Evolutionary conservation across 345 rosid species (phyloP), one percentile per base, ranked within the genome.

Genomic region (Acer saccharum): DNA sequence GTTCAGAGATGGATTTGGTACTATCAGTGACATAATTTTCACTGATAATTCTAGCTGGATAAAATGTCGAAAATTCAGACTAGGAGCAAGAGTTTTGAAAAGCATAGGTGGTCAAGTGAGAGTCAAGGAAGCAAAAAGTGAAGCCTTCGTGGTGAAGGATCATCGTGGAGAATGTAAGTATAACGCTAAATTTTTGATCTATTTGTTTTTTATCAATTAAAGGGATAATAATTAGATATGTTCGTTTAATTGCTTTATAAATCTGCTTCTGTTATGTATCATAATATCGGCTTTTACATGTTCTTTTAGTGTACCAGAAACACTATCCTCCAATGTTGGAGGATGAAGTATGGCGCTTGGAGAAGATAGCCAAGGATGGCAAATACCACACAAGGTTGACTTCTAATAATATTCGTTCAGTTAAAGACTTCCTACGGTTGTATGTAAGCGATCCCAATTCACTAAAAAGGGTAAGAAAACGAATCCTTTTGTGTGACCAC

Each of bases 41-140:
- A 86, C 99, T 0, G 99, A 96, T 73, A 96, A 94, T 17, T 89
- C 95, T 3, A 90, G 97, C 35, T 96, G 99, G 99, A 87, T 86
- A 6, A 83, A 88, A 20, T 86, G 97, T 65, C 14, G 97, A 35
- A 87, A 76, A 75, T 96, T 96, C 83, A 83, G 94, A 79, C 60
- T 96, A 71, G 99, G 97, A 46, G 99, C 90, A 71, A 86, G 76
- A 55, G 60, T 82, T 14, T 39, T 80, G 60, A 87, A 79, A 55
- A 90, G 64, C 29, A 27, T 16, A 64, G 55, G 81, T 7, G 82
- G 77, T 61, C 94, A 81, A 69, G 82, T 82, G 20, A 75, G 79
- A 75, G 64, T 91, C n/a, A 78, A 82, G 64, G 98, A 91, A 78
- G 98, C 90, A 12, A 83, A 76, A 70, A 96, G 97, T 23, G 83